Conservation (phyloP, 768 basidiomycete species). For the Tricholoma sp. region DNA sequence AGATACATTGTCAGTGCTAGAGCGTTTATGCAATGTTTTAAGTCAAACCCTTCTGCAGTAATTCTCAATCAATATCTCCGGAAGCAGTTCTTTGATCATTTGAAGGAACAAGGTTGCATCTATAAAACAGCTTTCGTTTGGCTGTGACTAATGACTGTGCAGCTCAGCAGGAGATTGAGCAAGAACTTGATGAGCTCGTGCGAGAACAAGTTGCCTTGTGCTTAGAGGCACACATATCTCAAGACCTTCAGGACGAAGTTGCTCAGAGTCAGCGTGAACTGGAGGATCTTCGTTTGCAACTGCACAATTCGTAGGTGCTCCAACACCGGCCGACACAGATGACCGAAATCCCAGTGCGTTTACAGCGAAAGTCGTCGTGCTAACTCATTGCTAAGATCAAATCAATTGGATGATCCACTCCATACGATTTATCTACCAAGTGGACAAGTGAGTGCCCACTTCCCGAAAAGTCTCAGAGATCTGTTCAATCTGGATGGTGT, state of each 20-base stretch:
- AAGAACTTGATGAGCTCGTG: conserved; percentile 47
- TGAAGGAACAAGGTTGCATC: conserved; percentile 40
- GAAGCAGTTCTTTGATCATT: conserved; percentile 36
- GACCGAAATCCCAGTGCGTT: background rate
- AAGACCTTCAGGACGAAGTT: conserved; percentile 45
- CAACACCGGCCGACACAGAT: background rate
- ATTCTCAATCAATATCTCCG: conserved; percentile 43
- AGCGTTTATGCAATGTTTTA: background rate
- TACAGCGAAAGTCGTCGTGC: conserved; percentile 52
- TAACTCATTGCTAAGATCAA: conserved; percentile 43
- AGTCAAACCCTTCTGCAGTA: conserved; percentile 21
- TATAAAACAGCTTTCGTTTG: background rate
- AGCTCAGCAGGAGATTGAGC: conserved; percentile 46
- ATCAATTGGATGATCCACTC: conserved; percentile 34
- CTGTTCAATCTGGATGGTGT: conserved; percentile 51
- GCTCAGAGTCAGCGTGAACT: conserved; percentile 38
- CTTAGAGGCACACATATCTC: conserved; percentile 42
- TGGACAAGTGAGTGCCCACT: conserved; percentile 42
- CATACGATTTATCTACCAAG: conserved; percentile 43
- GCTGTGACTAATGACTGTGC: conserved; percentile 1
- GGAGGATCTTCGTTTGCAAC: conserved; percentile 36
- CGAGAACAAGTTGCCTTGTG: conserved; percentile 43
- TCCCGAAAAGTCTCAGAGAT: conserved; percentile 45
- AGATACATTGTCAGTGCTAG: conserved; percentile 41
- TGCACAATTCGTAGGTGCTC: conserved; percentile 55